These are phyloP conservation scores for Paragyromitra xinjiangensis DNA, from an alignment of 495 filamentous ascomycete species.

Conservation along the genomic window DNA sequence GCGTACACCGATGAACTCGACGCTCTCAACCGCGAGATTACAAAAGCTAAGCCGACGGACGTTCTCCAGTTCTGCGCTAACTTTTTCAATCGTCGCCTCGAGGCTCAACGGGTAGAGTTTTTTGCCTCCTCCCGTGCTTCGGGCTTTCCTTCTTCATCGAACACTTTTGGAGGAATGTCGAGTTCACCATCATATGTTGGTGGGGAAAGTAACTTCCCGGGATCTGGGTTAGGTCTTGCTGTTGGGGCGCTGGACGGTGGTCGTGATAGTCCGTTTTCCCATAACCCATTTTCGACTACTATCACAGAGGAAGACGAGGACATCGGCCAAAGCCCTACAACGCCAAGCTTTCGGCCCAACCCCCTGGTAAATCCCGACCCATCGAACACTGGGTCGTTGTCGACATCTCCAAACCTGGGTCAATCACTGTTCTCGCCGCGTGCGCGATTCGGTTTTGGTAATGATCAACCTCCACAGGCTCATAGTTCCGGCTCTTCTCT, in stretches of 20 bases:
- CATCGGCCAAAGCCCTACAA: conserved; percentile 66
- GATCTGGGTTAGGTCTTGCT: conserved; percentile 54
- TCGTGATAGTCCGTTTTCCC: conserved; percentile 58
- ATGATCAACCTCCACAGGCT: conserved; percentile 59
- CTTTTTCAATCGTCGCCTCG: conserved; percentile 70
- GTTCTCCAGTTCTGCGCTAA: conserved; percentile 75
- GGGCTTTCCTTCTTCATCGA: conserved; percentile 36
- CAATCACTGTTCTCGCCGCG: conserved; percentile 48
- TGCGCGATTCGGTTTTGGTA: conserved; percentile 63
- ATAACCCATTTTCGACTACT: conserved; percentile 56
- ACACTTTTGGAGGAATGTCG: conserved; percentile 49
- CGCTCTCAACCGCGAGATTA: conserved; percentile 66
- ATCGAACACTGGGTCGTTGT: conserved; percentile 26
- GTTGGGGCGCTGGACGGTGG: conserved; percentile 60
- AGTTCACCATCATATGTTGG: conserved; percentile 59
- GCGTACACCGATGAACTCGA: conserved; percentile 70
- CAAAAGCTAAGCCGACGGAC: conserved; percentile 65
- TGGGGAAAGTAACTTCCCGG: conserved; percentile 65
- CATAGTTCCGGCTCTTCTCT: conserved; percentile 53
- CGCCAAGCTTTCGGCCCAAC: conserved; percentile 61
- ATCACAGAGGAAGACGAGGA: conserved; percentile 67
- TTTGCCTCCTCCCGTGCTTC: conserved; percentile 59
- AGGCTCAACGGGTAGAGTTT: conserved; percentile 67
- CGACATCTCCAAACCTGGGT: conserved; percentile 33
- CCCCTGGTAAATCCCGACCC: conserved; percentile 50